Evolutionary conservation across 1,284 basidiomycete species (phyloP).

Genomic region (Trametes sp.): DNA sequence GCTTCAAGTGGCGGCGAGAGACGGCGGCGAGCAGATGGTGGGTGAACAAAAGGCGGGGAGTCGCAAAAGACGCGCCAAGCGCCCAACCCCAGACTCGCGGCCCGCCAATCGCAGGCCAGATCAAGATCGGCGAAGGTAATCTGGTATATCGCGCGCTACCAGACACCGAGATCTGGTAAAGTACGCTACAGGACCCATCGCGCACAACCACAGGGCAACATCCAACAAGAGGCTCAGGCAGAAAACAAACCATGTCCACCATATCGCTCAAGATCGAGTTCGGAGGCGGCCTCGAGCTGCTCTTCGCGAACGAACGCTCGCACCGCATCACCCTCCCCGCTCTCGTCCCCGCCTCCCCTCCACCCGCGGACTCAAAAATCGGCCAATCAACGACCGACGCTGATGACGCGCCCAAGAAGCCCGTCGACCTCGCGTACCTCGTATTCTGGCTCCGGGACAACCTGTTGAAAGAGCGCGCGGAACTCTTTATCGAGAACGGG

Average conservation of each 20-base stretch:
- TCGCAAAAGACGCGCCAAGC: no score
- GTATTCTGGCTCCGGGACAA: constrained; percentile 84
- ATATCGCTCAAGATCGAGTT: constrained; percentile 68
- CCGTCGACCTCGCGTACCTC: constrained; percentile 76
- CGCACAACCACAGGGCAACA: no score
- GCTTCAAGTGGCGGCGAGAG: no score
- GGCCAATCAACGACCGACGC: constrained; percentile 5
- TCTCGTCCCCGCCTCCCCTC: constrained; percentile 39
- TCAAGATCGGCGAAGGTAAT: neutral
- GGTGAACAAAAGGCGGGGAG: neutral
- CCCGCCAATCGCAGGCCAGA: neutral
- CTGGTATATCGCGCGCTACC: neutral
- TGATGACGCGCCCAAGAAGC: constrained; percentile 46
- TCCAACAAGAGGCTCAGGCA: neutral
- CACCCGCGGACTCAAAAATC: neutral
- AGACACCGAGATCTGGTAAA: no score
- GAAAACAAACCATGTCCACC: constrained; percentile 26
- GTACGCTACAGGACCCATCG: no score
- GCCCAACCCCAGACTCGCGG: no score
- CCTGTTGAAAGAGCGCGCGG: constrained; percentile 84
- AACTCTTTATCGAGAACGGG: constrained; percentile 89
- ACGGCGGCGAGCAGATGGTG: neutral
- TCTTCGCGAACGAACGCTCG: constrained; percentile 75
- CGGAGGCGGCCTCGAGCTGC: constrained; percentile 82
- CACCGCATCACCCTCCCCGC: constrained; percentile 71